Evolutionary conservation across 2,329 filamentous ascomycete species (phyloP).

Genomic region (Penicillium sp.): DNA sequence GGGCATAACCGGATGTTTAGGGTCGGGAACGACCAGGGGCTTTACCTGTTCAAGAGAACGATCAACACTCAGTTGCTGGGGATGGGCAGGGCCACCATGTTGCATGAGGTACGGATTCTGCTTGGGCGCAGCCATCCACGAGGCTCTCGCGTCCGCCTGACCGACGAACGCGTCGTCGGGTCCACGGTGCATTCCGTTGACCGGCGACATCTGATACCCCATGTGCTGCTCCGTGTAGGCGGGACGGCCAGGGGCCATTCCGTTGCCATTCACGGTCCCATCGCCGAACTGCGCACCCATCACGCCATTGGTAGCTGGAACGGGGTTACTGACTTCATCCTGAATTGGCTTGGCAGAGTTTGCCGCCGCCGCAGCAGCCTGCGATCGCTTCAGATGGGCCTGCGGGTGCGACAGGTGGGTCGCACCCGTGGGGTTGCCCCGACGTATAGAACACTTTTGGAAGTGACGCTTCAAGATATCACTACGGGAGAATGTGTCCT

Average conservation of each 20-base stretch:
- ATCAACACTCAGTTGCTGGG: constrained; percentile 42
- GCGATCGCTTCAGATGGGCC: constrained; percentile 73
- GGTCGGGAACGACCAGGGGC: constrained; percentile 36
- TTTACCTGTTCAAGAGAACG: constrained; percentile 42
- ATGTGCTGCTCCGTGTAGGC: constrained; percentile 39
- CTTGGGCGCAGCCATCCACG: constrained; percentile 43
- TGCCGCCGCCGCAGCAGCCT: constrained; percentile 35
- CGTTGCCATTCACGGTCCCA: constrained; percentile 40
- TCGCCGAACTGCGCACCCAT: constrained; percentile 41
- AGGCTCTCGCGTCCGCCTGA: constrained; percentile 36
- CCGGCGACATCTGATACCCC: constrained; percentile 40
- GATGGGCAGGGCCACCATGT: constrained; percentile 37
- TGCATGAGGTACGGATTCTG: constrained; percentile 42
- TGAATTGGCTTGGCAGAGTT: constrained; percentile 40
- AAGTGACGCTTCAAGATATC: constrained; percentile 99
- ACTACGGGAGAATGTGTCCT: constrained; percentile 95
- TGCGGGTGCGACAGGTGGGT: constrained; percentile 92
- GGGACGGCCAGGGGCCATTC: constrained; percentile 36
- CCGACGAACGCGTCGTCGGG: constrained; percentile 35
- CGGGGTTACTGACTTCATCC: constrained; percentile 43
- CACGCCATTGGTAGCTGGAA: constrained; percentile 41
- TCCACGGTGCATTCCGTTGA: constrained; percentile 40
- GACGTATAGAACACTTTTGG: constrained; percentile 94
- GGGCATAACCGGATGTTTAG: constrained; percentile 53
- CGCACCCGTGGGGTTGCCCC: constrained; percentile 90